A percentile compares a stretch with the other conserved stretches of the same genome.
phyloP scores from a whole-genome alignment of 2,329 filamentous ascomycete genomes.

The Fusarium heterosporum region DNA sequence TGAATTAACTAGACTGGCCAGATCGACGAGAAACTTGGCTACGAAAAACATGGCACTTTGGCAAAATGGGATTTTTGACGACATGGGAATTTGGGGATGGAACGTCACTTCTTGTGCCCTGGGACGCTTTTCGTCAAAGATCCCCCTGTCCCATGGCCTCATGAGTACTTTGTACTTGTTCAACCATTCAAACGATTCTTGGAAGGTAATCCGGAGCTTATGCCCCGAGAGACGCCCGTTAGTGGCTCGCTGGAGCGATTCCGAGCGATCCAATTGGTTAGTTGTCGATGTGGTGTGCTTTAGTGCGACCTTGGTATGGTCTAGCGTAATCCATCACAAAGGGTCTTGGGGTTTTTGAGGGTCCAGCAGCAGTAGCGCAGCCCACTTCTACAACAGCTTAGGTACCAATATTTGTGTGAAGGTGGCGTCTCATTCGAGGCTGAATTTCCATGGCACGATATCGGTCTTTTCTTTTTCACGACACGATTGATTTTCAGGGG shows the following conservation, averaged over 20 bases:
- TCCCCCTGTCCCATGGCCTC: slow-evolving; percentile 18
- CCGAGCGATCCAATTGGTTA: slow-evolving; percentile 8
- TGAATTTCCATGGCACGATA: background rate
- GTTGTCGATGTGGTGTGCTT: background rate
- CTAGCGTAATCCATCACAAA: slow-evolving; percentile 27
- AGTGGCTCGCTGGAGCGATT: background rate
- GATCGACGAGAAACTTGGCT: background rate
- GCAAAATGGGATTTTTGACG: slow-evolving; percentile 31
- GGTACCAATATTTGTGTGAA: slow-evolving; percentile 7
- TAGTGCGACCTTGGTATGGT: slow-evolving; percentile 11
- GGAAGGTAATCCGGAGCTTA: slow-evolving; percentile 18
- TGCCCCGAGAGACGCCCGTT: slow-evolving; percentile 25
- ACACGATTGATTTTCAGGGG: slow-evolving; percentile 32
- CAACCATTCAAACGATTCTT: background rate
- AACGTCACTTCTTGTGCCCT: slow-evolving; percentile 26
- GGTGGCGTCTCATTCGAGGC: slow-evolving; percentile 16
- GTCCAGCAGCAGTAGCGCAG: slow-evolving; percentile 33
- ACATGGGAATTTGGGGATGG: slow-evolving; percentile 37
- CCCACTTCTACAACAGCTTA: slow-evolving; percentile 23
- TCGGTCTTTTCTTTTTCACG: slow-evolving; percentile 25
- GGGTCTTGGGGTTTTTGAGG: background rate
- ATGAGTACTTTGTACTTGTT: background rate
- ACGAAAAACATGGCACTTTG: slow-evolving; percentile 40
- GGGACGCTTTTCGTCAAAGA: slow-evolving; percentile 9
- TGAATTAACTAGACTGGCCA: background rate